Evolutionary conservation across 2,329 filamentous ascomycete species (phyloP), one percentile per base, ranked within the genome.

Genomic region (Ascochyta koolunga): DNA sequence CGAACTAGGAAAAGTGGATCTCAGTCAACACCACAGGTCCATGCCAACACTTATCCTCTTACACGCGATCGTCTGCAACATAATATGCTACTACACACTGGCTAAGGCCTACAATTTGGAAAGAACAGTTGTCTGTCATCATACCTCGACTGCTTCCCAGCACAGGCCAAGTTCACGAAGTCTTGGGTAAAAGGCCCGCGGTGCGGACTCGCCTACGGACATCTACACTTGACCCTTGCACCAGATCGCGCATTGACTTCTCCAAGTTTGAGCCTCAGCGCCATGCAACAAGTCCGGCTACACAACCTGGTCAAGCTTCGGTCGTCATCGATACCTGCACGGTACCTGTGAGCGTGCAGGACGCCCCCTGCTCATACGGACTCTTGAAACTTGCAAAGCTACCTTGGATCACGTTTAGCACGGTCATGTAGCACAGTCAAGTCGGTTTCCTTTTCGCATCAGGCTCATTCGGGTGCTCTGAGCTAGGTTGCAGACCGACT

Each of bases 311-410:
- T 15, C 22, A 59, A 59, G 55, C 54, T 50, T 48, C 54, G 51
- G 43, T 54, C 42, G 31, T 50, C 41, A 41, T 45, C 45, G 36
- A 54, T 44, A 46, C 38, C 41, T 41, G 41, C 36, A 22, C 48
- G 47, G 57, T 59, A 50, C 53, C 54, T 60, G 65, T 69, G 63
- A 71, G 65, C 68, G 58, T 67, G 66, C 66, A 67, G 59, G 53
- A 60, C 56, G 57, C 43, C 59, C 65, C 68, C 60, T 69, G 67
- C 58, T 59, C 35, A 56, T 58, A 48, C 44, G 46, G 58, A 60
- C 50, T 57, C 53, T 64, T 68, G 64, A 69, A 71, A 71, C 66
- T 51, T 61, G 55, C 60, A 66, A 64, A 63, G 54, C 61, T 66
- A 57, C 51, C 45, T 58, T 52, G 25, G 54, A 61, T 48, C 62